Conservation (phyloP, 805 yeast genomes). For the Saccharomycodes ludwigii region DNA sequence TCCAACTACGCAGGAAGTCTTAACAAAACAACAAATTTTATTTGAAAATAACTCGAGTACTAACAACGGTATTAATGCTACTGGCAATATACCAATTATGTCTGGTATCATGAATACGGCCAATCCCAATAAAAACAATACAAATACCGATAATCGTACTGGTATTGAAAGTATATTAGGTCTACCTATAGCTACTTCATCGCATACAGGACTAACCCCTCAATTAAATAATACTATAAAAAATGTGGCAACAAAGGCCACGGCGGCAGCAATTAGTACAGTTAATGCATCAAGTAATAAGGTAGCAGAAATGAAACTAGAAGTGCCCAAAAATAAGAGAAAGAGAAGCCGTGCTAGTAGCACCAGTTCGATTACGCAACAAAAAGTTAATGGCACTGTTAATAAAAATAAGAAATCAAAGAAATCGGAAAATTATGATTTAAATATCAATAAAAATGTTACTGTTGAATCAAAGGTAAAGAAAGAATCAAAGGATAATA, state of each 20-base stretch:
- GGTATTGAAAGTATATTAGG: constrained; percentile 1
- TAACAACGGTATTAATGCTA: constrained; percentile 9
- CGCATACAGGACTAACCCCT: not conserved
- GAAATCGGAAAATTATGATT: constrained; percentile 1
- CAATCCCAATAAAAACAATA: not conserved
- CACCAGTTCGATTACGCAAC: no score
- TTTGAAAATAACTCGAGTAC: constrained; percentile 8
- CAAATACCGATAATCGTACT: constrained; percentile 2
- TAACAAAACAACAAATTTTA: constrained; percentile 6
- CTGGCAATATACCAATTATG: constrained; percentile 4
- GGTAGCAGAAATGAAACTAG: not conserved
- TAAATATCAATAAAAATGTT: not conserved
- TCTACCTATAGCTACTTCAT: not conserved
- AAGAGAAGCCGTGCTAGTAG: constrained; percentile 4
- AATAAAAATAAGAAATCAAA: no score
- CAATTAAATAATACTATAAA: not conserved
- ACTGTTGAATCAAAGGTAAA: constrained; percentile 5
- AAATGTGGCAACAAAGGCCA: not conserved
- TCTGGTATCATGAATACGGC: not conserved
- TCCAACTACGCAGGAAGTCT: constrained; percentile 18
- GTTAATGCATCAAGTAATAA: not conserved
- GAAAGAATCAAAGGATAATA: constrained; percentile 3
- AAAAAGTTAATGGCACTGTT: no score
- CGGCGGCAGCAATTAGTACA: not conserved
- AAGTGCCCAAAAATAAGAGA: constrained; percentile 3